Evolutionary conservation across 257 asterid species (phyloP).

Genomic region (Nicotiana undulata): DNA sequence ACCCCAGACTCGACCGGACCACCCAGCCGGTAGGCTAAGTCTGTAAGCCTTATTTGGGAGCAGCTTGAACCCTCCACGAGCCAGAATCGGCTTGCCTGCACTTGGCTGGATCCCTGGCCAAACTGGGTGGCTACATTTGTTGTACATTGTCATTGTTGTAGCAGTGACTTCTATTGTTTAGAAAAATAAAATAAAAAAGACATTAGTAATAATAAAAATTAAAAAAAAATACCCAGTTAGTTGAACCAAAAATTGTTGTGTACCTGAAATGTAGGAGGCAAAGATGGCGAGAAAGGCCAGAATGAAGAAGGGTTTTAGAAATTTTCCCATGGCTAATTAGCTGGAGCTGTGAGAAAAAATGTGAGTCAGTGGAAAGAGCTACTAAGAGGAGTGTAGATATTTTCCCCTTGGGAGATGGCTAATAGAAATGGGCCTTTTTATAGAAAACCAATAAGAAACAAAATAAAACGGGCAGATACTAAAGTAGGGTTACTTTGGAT

Average conservation of each 20-base stretch:
- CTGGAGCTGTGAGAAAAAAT: not conserved
- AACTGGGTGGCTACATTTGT: constrained; percentile 75
- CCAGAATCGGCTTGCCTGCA: constrained; percentile 60
- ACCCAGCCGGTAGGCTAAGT: constrained; percentile 52
- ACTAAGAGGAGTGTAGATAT: not conserved
- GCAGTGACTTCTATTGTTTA: constrained; percentile 28
- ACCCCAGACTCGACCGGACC: constrained; percentile 98
- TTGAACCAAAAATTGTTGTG: not conserved
- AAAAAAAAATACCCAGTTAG: not conserved
- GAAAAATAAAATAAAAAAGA: not conserved
- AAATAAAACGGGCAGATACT: not conserved
- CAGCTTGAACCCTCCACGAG: constrained; percentile 73
- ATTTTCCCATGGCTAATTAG: constrained; percentile 33
- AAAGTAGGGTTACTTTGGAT: not conserved
- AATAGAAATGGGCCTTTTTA: constrained; percentile 5
- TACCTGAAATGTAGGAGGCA: constrained; percentile 39
- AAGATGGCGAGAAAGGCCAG: constrained; percentile 30
- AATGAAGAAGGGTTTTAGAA: constrained; percentile 27
- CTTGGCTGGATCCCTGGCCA: constrained; percentile 94
- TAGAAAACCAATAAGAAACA: constrained; percentile 1
- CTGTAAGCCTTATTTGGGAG: constrained; percentile 47
- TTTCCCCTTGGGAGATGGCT: not conserved
- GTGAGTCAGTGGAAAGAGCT: not conserved
- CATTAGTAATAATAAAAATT: not conserved
- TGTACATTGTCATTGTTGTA: constrained; percentile 60